Evolutionary conservation across 305 asterid genomes (phyloP), one percentile per base, ranked within the genome.

Genomic region (Solanum hybrid): DNA sequence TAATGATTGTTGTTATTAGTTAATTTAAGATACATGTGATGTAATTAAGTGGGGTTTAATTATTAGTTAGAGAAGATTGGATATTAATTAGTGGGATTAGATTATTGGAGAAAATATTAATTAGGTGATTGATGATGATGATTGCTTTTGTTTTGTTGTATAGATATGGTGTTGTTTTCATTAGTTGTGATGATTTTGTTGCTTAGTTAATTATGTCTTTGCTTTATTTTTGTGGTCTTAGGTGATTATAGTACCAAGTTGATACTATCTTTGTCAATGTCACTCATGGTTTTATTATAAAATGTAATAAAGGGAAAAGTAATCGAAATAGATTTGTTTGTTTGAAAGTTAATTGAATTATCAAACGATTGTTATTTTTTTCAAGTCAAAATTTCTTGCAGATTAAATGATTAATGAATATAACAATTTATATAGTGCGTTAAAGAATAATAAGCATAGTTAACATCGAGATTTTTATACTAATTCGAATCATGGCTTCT

Each of bases 21-120:
- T 87, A 76, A 93, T 51, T 93, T 90, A 92, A 92, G 94, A 88
- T 91, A 61, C 93, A 33, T 94, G 92, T 91, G 92, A 87, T 94
- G 95, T 94, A 92, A 93, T 93, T 78, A 89, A 77, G 87, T 79
- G 81, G 90, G 92, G 92, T 89, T 61, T 61, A 20, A 20, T 61
- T 61, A 61, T 65, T 92, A 91, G 93, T 87, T 89, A 92, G 92
- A 91, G 89, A 91, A 80, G 92, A 90, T 92, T 93, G 88, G 87
- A 45, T 29, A 34, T 72, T 88, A 82, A 86, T 38, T 27, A 76
- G 38, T 79, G 38, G 70, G 38, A 27, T 83, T 83, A 83, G 38
- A 83, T 34, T 10, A 29, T 34, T 84, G 75, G 88, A 84, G 85
- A 89, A 41, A 91, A 89, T 86, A 86, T 85, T 79, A 31, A 91